Base-by-base conservation (phyloP, 148 eudicot species). In the Vaccinium vitisidaea region DNA sequence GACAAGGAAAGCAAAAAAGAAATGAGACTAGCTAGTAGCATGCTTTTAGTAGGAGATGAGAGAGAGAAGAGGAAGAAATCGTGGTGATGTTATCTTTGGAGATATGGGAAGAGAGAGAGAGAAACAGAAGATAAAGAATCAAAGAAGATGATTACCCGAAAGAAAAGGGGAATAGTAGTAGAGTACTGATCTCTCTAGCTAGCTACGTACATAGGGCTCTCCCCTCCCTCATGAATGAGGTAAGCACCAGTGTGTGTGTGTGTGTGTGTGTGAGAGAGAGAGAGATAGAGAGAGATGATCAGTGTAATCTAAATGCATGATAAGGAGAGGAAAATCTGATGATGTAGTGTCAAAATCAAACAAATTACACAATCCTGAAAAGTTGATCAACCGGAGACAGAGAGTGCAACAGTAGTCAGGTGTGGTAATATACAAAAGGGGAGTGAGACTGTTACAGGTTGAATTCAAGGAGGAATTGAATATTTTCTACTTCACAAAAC, bases 261-360 rank as follows among this genome's bases (percentile, higher is more conserved):
- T 85, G 59, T 52, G 54, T 53, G 55, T 53, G 55, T 9, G 73
- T 2, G 36, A 23, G 74, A 69, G 74, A 27, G 74, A 69, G 74
- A 69, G 16, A 58, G 19, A 15, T 55, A 81, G 59, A 43, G 84
- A 58, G 77, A 82, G 80, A 52, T 53, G 55, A 75, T 36, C 4
- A 36, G 39, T 36, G 25, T 21, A 81, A 25, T 79, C 81, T 74
- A 73, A 23, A 83, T 87, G 74, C 76, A 85, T 80, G 84, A 87
- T 58, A 80, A 70, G 49, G 84, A 83, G 84, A 76, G 84, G 83
- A 86, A 88, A 48, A 84, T 82, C 82, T 88, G 87, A 83, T 85
- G 89, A 86, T 86, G 54, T 83, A 85, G 88, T 87, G 90, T 88
- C 90, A 87, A 87, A 85, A 90, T 90, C 92, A 87, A 73, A 88